phyloP scores from a whole-genome alignment of 176 grass and related monocot species.

The Olyra latifolia region DNA sequence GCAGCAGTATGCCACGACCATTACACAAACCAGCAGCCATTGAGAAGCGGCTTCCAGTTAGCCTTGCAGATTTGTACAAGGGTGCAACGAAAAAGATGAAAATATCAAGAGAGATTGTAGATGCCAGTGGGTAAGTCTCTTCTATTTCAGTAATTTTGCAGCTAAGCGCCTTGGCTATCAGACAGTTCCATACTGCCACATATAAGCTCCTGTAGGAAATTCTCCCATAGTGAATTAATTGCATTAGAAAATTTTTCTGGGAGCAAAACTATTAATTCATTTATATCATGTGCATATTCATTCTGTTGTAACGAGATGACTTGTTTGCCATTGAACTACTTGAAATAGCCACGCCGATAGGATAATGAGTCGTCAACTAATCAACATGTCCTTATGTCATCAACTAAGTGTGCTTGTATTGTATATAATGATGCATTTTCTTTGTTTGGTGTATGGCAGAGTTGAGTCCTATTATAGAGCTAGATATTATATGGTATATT shows the following conservation, averaged over 20 bases:
- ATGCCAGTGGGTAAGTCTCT: constrained; percentile 58
- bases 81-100: constrained; percentile 96
- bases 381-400: not conserved
- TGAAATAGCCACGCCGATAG: not conserved
- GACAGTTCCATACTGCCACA: not conserved
- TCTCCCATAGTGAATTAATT: not conserved
- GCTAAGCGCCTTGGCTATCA: not conserved
- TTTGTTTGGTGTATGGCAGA: not conserved
- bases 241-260: not conserved
- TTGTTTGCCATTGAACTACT: constrained; percentile 27
- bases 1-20: constrained; percentile 35
- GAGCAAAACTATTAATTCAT: constrained; percentile 1
- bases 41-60: constrained; percentile 67
- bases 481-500: constrained; percentile 1
- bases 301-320: not conserved
- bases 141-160: constrained; percentile 3
- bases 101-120: constrained; percentile 78
- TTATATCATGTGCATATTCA: not conserved
- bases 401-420: not conserved
- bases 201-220: not conserved
- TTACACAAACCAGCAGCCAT: constrained; percentile 56
- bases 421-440: constrained; percentile 8
- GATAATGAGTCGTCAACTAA: not conserved
- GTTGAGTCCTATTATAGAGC: constrained; percentile 7
- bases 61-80: constrained; percentile 82